Percentiles rank a stretch among this genome's conserved stretches.
phyloP scores from a whole-genome alignment of 2,329 filamentous ascomycete species.

The Diaporthe nobilis region DNA sequence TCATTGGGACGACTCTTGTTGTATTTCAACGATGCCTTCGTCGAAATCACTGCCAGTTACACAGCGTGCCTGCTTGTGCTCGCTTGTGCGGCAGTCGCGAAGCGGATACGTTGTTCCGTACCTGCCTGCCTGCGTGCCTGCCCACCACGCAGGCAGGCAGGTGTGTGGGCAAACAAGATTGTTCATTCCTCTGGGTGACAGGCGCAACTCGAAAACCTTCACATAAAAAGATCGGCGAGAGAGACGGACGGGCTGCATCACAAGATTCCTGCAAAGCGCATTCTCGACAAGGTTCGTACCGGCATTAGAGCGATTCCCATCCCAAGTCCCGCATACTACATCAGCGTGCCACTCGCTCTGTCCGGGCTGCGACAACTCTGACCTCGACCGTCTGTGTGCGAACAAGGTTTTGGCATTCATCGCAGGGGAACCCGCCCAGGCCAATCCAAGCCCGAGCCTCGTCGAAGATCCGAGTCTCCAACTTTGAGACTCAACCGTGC shows the following conservation, averaged over 20 bases:
- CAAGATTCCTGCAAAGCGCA: neutral
- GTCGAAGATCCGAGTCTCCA: neutral
- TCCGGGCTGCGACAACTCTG: constrained; percentile 16
- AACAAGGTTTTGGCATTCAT: constrained; percentile 23
- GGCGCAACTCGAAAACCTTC: constrained; percentile 15
- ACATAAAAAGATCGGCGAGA: constrained; percentile 2
- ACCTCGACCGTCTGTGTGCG: constrained; percentile 17
- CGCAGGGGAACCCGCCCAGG: constrained; percentile 17
- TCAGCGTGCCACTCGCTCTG: constrained; percentile 9
- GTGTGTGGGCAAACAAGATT: constrained; percentile 1
- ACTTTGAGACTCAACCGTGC: constrained; percentile 7
- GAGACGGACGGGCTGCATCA: neutral
- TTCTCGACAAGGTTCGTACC: neutral
- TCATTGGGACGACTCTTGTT: neutral
- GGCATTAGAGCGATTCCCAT: constrained; percentile 26
- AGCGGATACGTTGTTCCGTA: constrained; percentile 4
- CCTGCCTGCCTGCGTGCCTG: neutral
- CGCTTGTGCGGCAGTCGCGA: constrained; percentile 5
- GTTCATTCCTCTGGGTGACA: constrained; percentile 6
- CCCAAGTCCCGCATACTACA: constrained; percentile 22
- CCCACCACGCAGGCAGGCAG: neutral
- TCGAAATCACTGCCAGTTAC: neutral
- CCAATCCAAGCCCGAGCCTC: constrained; percentile 12
- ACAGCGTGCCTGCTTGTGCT: neutral
- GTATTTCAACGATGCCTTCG: neutral